Conservation (phyloP, 345 rosid genomes). For the Citrus unshiu region DNA sequence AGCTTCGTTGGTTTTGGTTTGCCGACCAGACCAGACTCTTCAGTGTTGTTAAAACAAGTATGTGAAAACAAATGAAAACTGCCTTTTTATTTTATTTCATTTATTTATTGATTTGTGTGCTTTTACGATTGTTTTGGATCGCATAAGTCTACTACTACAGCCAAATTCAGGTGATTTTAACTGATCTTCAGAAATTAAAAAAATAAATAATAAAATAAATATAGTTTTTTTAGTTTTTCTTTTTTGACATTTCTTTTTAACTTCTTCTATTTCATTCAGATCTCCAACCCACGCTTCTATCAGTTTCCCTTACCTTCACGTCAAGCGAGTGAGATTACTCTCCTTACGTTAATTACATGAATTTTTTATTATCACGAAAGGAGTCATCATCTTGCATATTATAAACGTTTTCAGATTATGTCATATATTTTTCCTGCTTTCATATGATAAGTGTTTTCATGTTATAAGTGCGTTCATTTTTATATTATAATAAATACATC, state of each 20-base stretch:
- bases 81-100: not conserved
- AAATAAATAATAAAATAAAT: no score
- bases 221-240: not conserved
- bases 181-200: not conserved
- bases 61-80: not conserved
- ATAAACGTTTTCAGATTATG: no score
- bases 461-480: not conserved
- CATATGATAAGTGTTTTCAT: not conserved
- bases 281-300: slow-evolving; percentile 10
- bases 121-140: slow-evolving; percentile 9
- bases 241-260: not conserved
- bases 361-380: not conserved
- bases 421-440: not conserved
- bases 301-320: not conserved
- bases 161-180: slow-evolving; percentile 34
- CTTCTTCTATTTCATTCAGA: not conserved
- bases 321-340: not conserved
- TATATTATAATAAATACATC: no score
- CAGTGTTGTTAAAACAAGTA: not conserved
- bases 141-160: slow-evolving; percentile 20
- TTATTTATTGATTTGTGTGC: not conserved
- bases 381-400: no score
- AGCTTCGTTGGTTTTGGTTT: slow-evolving; percentile 5
- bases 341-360: not conserved
- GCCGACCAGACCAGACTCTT: slow-evolving; percentile 9